Conservation (phyloP, 2,329 filamentous ascomycete genomes). For the Neofusicoccum kwambonambiense region DNA sequence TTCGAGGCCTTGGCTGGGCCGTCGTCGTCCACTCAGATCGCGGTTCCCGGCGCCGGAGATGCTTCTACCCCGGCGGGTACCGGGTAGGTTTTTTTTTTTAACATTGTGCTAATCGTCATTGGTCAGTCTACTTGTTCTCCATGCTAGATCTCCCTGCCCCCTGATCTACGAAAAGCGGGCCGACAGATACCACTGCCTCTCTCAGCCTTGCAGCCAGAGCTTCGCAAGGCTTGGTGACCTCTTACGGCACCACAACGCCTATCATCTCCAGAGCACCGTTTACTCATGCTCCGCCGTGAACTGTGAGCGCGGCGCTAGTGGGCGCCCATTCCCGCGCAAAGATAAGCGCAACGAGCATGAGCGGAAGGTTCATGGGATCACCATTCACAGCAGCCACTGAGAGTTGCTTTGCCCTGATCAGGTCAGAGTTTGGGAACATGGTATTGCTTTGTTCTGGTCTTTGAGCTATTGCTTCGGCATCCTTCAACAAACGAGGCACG, state of each 20-base stretch:
- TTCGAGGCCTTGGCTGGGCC: too few relatives aligned
- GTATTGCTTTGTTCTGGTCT: too few relatives aligned
- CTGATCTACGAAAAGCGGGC: too few relatives aligned
- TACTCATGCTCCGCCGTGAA: background rate
- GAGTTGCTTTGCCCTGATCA: too few relatives aligned
- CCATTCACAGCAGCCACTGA: background rate
- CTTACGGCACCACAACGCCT: background rate
- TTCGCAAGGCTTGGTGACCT: background rate
- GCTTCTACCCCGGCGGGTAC: too few relatives aligned
- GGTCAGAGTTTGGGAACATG: too few relatives aligned
- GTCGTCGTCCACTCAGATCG: too few relatives aligned
- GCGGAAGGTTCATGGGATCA: constrained; percentile 15
- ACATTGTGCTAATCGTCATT: background rate
- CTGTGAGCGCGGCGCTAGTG: background rate
- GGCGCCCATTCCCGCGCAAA: constrained; percentile 7
- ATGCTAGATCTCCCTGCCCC: too few relatives aligned
- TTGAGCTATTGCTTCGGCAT: too few relatives aligned
- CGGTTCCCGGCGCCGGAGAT: too few relatives aligned
- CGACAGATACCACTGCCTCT: background rate
- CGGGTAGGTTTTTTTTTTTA: background rate
- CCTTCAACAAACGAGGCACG: too few relatives aligned
- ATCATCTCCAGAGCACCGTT: background rate
- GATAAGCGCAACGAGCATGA: constrained; percentile 20
- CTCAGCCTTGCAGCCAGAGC: background rate
- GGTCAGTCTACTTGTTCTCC: too few relatives aligned